These are phyloP conservation scores for Saturnispora ahearnii DNA, from an alignment of 805 yeast species.

Conservation along the genomic window DNA sequence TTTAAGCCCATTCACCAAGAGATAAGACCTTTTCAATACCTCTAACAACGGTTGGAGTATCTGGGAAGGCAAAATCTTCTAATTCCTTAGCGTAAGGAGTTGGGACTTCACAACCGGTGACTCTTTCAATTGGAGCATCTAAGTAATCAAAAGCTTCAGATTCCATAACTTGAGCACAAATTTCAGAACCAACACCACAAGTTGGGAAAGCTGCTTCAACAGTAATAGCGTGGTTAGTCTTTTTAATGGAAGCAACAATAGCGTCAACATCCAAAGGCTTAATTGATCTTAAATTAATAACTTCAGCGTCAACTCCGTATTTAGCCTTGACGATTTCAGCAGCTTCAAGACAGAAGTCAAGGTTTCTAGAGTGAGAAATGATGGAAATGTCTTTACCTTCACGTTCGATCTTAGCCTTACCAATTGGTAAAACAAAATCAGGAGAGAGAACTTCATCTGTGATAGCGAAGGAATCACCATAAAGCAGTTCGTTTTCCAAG, in stretches of 20 bases:
- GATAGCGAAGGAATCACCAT: slow-evolving; percentile 86
- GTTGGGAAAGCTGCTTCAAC: slow-evolving; percentile 98
- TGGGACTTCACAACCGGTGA: slow-evolving; percentile 99
- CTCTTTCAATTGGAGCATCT: slow-evolving; percentile 97
- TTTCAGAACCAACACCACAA: slow-evolving; percentile 97
- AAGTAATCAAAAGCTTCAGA: slow-evolving; percentile 95
- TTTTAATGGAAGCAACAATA: slow-evolving; percentile 80
- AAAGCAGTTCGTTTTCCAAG: slow-evolving; percentile 90
- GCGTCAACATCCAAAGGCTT: slow-evolving; percentile 91
- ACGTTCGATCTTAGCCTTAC: slow-evolving; percentile 90
- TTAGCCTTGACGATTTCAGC: slow-evolving; percentile 80
- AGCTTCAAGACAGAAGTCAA: slow-evolving; percentile 76
- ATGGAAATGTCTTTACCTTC: slow-evolving; percentile 87
- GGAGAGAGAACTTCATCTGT: slow-evolving; percentile 82
- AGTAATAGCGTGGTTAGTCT: slow-evolving; percentile 92
- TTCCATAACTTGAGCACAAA: slow-evolving; percentile 96
- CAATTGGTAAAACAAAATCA: slow-evolving; percentile 88
- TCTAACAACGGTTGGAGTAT: slow-evolving; percentile 78
- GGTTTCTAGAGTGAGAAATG: slow-evolving; percentile 89
- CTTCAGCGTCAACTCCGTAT: slow-evolving; percentile 86
- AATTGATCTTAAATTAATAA: slow-evolving; percentile 89
- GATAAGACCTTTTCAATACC: slow-evolving; percentile 76
- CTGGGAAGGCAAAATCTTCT: slow-evolving; percentile 99
- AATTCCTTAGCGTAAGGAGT: slow-evolving; percentile 95
- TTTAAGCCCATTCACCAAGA: slow-evolving; percentile 33